These are phyloP conservation scores for Oemleria cerasiformis DNA, from an alignment of 306 rosid species.

Conservation along the genomic window DNA sequence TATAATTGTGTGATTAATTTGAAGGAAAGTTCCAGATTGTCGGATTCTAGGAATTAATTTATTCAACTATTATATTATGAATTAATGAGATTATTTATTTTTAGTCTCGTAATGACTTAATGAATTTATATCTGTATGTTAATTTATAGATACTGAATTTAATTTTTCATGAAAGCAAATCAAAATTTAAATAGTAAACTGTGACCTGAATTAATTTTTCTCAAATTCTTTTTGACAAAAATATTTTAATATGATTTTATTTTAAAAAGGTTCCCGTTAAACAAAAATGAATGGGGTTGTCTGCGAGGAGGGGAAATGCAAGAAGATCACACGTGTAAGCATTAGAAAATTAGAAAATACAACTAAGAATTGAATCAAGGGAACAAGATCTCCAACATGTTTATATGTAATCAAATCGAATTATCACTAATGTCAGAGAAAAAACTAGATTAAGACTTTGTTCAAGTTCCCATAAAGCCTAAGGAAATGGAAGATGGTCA, in stretches of 20 bases:
- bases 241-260: too few relatives aligned
- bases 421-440: background rate
- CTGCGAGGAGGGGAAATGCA: slow-evolving; percentile 33
- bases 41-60: slow-evolving; percentile 29
- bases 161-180: too few relatives aligned
- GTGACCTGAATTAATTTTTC: too few relatives aligned
- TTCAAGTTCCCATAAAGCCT: slow-evolving; percentile 9
- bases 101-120: too few relatives aligned
- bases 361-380: slow-evolving; percentile 51
- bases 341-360: slow-evolving; percentile 46
- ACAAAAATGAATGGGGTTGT: slow-evolving; percentile 37
- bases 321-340: slow-evolving; percentile 37
- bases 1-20: slow-evolving; percentile 32
- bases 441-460: slow-evolving; percentile 9
- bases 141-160: too few relatives aligned
- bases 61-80: slow-evolving; percentile 3
- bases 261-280: too few relatives aligned
- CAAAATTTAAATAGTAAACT: too few relatives aligned
- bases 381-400: slow-evolving; percentile 58
- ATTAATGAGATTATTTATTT: slow-evolving; percentile 43
- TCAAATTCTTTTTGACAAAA: too few relatives aligned
- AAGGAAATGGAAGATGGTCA: slow-evolving; percentile 33
- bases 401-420: slow-evolving; percentile 17
- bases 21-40: slow-evolving; percentile 47
- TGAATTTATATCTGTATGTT: too few relatives aligned